phyloP scores from a whole-genome alignment of 352 stramenopile genomes.

The Globisporangium cylindrosporum region DNA sequence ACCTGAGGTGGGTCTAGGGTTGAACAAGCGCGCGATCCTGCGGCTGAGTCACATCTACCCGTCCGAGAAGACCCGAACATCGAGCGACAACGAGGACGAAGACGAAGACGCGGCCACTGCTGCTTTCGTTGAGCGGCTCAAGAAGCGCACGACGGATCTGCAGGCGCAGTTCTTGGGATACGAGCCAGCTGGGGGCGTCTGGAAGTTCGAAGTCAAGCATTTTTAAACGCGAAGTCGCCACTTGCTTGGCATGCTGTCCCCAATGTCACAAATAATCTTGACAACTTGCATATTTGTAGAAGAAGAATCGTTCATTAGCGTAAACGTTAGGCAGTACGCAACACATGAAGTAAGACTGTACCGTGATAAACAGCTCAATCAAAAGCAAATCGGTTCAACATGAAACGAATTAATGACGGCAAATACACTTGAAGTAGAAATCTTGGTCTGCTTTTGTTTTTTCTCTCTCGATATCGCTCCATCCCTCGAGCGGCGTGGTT shows the following conservation, averaged over 20 bases:
- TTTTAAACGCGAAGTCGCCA: slow-evolving; percentile 21
- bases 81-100: background rate
- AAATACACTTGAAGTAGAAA: slow-evolving; percentile 4
- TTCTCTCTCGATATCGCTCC: background rate
- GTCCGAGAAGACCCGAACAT: slow-evolving; percentile 10
- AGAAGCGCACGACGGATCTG: slow-evolving; percentile 31
- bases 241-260: background rate
- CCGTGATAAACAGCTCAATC: slow-evolving; percentile 4
- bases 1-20: slow-evolving; percentile 27
- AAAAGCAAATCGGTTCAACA: background rate
- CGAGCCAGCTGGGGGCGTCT: slow-evolving; percentile 28
- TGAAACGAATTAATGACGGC: background rate
- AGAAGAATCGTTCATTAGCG: slow-evolving; percentile 4
- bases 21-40: slow-evolving; percentile 54
- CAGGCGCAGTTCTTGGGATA: slow-evolving; percentile 43
- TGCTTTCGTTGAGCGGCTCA: slow-evolving; percentile 37
- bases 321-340: slow-evolving; percentile 3
- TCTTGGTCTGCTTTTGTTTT: background rate
- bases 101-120: slow-evolving; percentile 15
- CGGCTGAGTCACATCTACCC: slow-evolving; percentile 31
- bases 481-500: background rate
- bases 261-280: background rate
- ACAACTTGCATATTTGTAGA: background rate
- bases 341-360: background rate
- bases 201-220: slow-evolving; percentile 48